These are phyloP conservation scores for Cavenderia fasciculata DNA, from an alignment of 78 protist species.

Conservation along the genomic window DNA sequence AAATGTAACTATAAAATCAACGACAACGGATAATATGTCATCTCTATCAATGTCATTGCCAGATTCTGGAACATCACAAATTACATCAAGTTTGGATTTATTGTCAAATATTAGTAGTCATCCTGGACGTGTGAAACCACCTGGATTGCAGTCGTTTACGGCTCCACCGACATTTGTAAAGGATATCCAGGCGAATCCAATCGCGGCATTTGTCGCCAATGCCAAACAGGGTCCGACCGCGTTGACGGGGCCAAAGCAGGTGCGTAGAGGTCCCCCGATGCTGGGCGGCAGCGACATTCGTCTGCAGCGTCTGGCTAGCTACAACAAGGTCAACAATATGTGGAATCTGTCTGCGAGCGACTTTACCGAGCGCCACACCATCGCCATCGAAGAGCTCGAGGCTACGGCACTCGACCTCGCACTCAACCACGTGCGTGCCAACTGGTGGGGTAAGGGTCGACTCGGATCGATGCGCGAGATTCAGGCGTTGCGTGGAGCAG, in stretches of 20 bases:
- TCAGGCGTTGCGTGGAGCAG: not conserved
- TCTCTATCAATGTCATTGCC: too few species aligned
- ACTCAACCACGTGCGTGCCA: conserved; percentile 5
- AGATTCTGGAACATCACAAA: too few species aligned
- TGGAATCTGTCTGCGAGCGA: conserved; percentile 28
- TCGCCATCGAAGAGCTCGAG: conserved; percentile 32
- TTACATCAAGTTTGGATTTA: too few species aligned
- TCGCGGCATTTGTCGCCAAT: conserved; percentile 53
- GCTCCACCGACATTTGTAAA: conserved; percentile 64
- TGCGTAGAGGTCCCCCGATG: conserved; percentile 46
- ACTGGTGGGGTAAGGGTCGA: conserved; percentile 34
- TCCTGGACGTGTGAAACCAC: conserved; percentile 17
- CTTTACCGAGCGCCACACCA: conserved; percentile 29
- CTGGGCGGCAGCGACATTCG: conserved; percentile 25
- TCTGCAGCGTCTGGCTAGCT: conserved; percentile 41
- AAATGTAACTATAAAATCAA: conserved; percentile 10
- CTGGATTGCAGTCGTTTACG: conserved; percentile 25
- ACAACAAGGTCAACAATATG: conserved; percentile 50
- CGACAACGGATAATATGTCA: too few species aligned
- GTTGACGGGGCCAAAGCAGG: not conserved
- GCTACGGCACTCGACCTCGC: conserved; percentile 48
- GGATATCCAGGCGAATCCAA: conserved; percentile 64
- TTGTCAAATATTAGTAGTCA: conserved; percentile 18
- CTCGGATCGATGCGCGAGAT: conserved; percentile 15
- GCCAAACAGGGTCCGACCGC: not conserved